These are phyloP conservation scores for Durio zibethinus DNA, from an alignment of 345 rosid species.

Conservation along the genomic window DNA sequence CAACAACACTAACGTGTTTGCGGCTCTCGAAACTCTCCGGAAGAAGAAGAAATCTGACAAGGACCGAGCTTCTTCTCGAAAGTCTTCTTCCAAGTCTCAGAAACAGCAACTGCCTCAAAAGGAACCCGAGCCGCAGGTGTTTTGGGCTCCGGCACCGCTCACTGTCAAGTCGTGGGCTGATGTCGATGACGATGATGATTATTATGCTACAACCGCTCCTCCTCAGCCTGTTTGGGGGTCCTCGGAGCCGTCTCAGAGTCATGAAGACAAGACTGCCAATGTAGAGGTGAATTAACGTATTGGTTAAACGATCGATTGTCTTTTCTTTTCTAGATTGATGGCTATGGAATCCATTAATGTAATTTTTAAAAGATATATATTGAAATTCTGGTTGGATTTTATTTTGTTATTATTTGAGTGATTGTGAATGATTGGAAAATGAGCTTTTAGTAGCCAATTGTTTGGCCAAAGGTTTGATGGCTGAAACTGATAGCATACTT, in stretches of 20 bases:
- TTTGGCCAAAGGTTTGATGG: not conserved
- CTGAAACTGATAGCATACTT: not conserved
- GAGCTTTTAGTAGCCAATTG: not conserved
- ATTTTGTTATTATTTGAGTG: not conserved
- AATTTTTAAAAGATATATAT: not conserved
- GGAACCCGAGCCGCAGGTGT: slow-evolving; percentile 44
- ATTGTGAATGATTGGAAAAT: not conserved
- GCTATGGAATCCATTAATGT: not conserved
- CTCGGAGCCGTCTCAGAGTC: slow-evolving; percentile 23
- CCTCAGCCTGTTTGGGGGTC: slow-evolving; percentile 38
- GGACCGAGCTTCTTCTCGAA: slow-evolving; percentile 26
- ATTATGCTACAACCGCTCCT: slow-evolving; percentile 52
- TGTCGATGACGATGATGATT: slow-evolving; percentile 58
- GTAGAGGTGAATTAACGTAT: slow-evolving; percentile 30
- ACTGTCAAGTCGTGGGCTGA: slow-evolving; percentile 57
- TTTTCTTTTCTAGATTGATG: not conserved
- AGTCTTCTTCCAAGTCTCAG: slow-evolving; percentile 33
- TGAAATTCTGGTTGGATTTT: not conserved
- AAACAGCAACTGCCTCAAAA: slow-evolving; percentile 16
- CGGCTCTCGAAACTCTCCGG: slow-evolving; percentile 37
- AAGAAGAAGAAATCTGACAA: slow-evolving; percentile 57
- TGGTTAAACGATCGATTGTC: not conserved
- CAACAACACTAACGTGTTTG: slow-evolving; percentile 54
- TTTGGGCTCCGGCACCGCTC: slow-evolving; percentile 51
- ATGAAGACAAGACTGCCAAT: slow-evolving; percentile 27